Conservation (phyloP, 2,329 filamentous ascomycete species). For the Fusarium tanahbumbuense region DNA sequence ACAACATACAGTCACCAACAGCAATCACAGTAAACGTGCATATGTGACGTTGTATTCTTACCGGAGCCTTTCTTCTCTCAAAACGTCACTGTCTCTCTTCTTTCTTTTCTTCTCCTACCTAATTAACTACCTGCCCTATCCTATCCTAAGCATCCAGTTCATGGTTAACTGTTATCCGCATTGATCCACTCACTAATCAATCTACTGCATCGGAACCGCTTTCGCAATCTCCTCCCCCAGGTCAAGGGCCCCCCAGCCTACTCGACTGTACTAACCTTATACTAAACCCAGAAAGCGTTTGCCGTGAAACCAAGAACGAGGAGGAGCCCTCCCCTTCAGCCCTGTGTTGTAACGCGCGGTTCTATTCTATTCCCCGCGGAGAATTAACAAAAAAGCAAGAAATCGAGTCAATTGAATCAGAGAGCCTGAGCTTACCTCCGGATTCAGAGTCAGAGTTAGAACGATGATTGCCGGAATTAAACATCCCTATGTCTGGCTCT, state of each 20-base stretch:
- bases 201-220: neutral
- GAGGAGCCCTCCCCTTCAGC: constrained; percentile 14
- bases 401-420: constrained; percentile 30
- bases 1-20: neutral
- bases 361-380: constrained; percentile 1
- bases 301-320: neutral
- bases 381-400: neutral
- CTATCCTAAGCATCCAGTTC: neutral
- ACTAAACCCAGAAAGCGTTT: constrained; percentile 4
- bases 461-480: constrained; percentile 11
- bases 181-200: constrained; percentile 4
- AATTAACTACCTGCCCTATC: neutral
- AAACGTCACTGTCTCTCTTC: neutral
- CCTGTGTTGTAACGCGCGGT: constrained; percentile 26
- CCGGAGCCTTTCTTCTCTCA: neutral
- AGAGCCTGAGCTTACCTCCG: neutral
- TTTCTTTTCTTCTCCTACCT: neutral
- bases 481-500: constrained; percentile 49
- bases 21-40: neutral
- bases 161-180: neutral
- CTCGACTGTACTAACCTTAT: neutral
- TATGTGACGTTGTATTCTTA: constrained; percentile 2
- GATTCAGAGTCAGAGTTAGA: neutral
- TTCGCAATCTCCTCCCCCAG: neutral
- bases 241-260: neutral